These are phyloP conservation scores for Citrullus colocynthis DNA, from an alignment of 306 rosid species.

Conservation along the genomic window DNA sequence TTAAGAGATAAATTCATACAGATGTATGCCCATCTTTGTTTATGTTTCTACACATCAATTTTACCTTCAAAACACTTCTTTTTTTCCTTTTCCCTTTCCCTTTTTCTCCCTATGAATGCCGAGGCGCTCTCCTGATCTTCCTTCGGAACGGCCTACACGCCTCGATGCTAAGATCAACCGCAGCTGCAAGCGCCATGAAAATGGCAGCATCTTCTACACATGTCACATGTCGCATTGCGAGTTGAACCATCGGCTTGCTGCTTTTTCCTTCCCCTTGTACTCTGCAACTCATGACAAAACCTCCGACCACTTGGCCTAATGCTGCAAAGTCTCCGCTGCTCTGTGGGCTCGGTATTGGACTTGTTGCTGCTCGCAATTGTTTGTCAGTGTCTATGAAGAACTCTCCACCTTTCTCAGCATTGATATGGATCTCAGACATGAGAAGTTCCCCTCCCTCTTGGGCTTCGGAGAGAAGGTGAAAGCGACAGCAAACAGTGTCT, in stretches of 20 bases:
- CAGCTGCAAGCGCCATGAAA: constrained; percentile 93
- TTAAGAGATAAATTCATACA: constrained; percentile 9
- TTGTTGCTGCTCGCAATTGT: constrained; percentile 43
- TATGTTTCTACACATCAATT: constrained; percentile 1
- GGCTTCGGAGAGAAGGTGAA: constrained; percentile 64
- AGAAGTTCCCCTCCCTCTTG: constrained; percentile 66
- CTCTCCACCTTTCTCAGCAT: constrained; percentile 89
- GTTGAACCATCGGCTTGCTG: constrained; percentile 63
- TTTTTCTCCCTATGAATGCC: constrained; percentile 21
- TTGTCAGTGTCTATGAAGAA: constrained; percentile 73
- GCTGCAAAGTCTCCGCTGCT: constrained; percentile 88
- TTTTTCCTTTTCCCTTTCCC: too few relatives aligned
- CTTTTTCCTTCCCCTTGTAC: constrained; percentile 88
- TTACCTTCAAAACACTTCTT: neutral
- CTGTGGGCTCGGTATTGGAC: constrained; percentile 78
- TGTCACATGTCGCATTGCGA: constrained; percentile 78
- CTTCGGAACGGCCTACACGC: constrained; percentile 76
- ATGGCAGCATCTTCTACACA: constrained; percentile 91
- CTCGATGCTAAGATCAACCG: constrained; percentile 70
- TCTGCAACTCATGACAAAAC: constrained; percentile 85
- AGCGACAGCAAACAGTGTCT: constrained; percentile 64
- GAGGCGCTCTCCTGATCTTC: constrained; percentile 40
- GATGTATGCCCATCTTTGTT: constrained; percentile 7
- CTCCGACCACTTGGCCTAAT: constrained; percentile 50
- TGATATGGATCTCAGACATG: constrained; percentile 61